Percentiles rank a stretch among this genome's conserved stretches.
Evolutionary conservation across 2,329 filamentous ascomycete genomes (phyloP).

Genomic region (Ceratocystiopsis sp.): DNA sequence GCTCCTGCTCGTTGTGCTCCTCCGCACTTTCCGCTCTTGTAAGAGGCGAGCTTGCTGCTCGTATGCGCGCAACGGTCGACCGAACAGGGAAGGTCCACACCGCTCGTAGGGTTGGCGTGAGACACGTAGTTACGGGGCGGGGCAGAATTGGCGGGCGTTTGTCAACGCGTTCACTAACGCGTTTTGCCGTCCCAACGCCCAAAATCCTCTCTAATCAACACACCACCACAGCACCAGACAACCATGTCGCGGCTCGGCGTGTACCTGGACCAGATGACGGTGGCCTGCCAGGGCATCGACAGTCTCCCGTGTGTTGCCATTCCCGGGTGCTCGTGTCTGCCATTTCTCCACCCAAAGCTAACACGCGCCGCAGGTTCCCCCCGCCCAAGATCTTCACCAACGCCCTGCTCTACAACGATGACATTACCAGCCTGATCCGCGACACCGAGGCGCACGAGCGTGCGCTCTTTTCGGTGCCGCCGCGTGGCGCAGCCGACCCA

Average conservation of each 20-base stretch:
- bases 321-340: background rate
- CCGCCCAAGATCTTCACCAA: conserved; percentile 91
- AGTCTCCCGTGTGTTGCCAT: conserved; percentile 45
- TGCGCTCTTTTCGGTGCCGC: conserved; percentile 82
- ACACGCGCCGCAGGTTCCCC: conserved; percentile 48
- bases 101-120: no score
- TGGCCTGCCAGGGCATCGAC: conserved; percentile 61
- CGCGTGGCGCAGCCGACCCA: conserved; percentile 23
- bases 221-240: background rate
- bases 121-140: no score
- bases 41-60: no score
- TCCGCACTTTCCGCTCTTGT: no score
- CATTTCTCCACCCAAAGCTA: background rate
- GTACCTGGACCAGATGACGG: conserved; percentile 60
- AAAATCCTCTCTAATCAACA: background rate
- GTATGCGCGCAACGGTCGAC: no score
- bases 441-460: conserved; percentile 92
- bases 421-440: conserved; percentile 87
- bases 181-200: no score
- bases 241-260: conserved; percentile 51
- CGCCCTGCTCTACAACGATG: conserved; percentile 69
- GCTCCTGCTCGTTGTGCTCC: no score
- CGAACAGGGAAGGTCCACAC: no score
- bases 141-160: no score
- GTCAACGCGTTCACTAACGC: no score